Evolutionary conservation across 768 basidiomycete species (phyloP), one percentile per base, ranked within the genome.

Genomic region (Paxillus ammoniavirescens): DNA sequence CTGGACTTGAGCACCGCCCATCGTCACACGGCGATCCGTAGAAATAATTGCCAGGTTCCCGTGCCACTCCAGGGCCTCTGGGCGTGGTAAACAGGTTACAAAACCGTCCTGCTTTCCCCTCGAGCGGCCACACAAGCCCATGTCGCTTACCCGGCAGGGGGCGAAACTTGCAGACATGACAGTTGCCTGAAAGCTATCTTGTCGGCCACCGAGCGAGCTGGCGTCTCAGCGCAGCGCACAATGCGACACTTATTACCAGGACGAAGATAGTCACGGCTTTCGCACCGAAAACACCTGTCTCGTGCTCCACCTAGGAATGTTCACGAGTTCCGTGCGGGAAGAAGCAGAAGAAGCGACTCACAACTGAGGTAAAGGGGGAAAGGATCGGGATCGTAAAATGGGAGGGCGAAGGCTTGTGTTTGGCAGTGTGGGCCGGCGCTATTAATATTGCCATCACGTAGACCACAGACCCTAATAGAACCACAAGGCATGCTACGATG

Each of bases 361-460:
- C 88, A 64, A 90, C 89, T 9, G 87, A 89, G 2, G 87, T 80
- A 60, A 90, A 91, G 0, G 88, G 89, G 0, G 89, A 91, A 15
- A 91, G 66, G 4, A 91, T 83, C 4, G 89, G 87, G 21, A 91
- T 85, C 0, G 88, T 90, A 65, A 89, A 89, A 63, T 89, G 89
- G 1, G 79, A 73, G 1, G 84, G 54, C 46, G 49, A 57, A 48
- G 41, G 8, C 36, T 30, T 56, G 46, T 42, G 15, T 49, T 49
- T 61, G 49, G 53, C 42, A 17, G 54, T 49, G 18, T 53, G 52
- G 45, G 51, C 54, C 47, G 63, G 54, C 18, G 64, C 36, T 30
- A 55, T 47, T 49, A 53, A 33, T 30, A 53, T 47, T 49, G 52
- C 52, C 60, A 59, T 49, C 55, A 66, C 10, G 58, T 60, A 69